Conservation (phyloP, 2,329 filamentous ascomycete species). For the Xylaria sp. region DNA sequence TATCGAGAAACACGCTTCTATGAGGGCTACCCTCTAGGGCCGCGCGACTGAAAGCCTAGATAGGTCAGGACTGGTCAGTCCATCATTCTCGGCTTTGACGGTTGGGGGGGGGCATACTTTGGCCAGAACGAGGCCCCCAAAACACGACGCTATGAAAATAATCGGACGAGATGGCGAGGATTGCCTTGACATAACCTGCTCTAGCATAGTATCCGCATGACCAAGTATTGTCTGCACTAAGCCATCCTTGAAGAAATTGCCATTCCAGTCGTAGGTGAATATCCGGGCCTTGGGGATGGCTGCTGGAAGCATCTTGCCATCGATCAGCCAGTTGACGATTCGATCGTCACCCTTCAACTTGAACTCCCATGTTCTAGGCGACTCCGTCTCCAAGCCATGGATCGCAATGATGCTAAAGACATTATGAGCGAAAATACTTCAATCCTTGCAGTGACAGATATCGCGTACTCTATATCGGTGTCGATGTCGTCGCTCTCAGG, state of each 20-base stretch:
- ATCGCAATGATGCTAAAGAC: constrained; percentile 23
- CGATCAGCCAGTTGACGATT: constrained; percentile 18
- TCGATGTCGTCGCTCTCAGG: not conserved
- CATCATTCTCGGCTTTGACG: not conserved
- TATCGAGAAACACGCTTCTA: constrained; percentile 18
- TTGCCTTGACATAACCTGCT: constrained; percentile 12
- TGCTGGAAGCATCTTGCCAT: constrained; percentile 19
- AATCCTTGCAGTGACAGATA: not conserved
- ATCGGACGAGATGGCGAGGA: constrained; percentile 14
- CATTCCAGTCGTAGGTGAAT: constrained; percentile 24
- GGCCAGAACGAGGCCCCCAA: constrained; percentile 21
- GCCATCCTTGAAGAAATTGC: constrained; percentile 16
- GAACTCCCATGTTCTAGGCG: constrained; percentile 23
- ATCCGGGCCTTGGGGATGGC: constrained; percentile 18
- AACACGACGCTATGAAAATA: constrained; percentile 24
- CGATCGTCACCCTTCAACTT: constrained; percentile 6
- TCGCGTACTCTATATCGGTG: not conserved
- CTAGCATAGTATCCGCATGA: constrained; percentile 20
- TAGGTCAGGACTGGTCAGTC: not conserved
- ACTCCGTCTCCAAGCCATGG: constrained; percentile 25
- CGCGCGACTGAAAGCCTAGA: constrained; percentile 20
- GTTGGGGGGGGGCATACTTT: not conserved
- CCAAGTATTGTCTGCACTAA: constrained; percentile 19
- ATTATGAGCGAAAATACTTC: not conserved
- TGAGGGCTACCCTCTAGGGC: constrained; percentile 19